Base-by-base conservation (phyloP, 2,329 filamentous ascomycete genomes). In the Purpureocillium takamizusanense region DNA sequence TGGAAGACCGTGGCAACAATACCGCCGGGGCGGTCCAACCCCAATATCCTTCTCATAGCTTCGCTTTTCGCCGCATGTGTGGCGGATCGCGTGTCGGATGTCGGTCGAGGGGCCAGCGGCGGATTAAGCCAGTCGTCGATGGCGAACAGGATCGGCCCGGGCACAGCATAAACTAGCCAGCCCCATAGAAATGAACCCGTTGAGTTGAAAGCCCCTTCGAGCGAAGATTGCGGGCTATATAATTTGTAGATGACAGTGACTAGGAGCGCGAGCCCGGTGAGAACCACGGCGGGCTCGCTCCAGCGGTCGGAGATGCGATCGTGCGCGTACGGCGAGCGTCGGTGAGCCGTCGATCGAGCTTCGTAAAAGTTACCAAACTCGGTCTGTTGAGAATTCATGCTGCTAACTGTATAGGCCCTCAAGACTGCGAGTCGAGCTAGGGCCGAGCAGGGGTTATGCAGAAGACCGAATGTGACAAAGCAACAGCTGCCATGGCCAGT, bases 21-120 rank as follows among this genome's bases (percentile, higher is more conserved):
- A 36, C 72, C 66, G 29, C 66, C 65, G 5, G 65, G 57, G 37
- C 54, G 66, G 48, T 78, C 73, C 43, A 83, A 52, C 2, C 79
- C 74, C 27, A 86, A 56, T 25, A 86, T 68, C 43, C 76, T 72
- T 48, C 72, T 69, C 62, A 87, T 70, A 9, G 72, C 69, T 47
- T 80, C 72, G 53, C 76, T 79, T 59, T 87, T 88, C 18, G 72
- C 70, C 13, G 67, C 68, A 63, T 72, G 65, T 31, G 59, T 69
- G 47, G 52, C 63, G 42, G 56, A 59, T 39, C 50, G 60, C 42
- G 51, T 54, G 53, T 54, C 53, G 46, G 44, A 60, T 59, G 55
- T 63, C 30, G 62, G 55, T 38, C 51, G 51, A 10, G 66, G 60
- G 33, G 66, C 55, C 13, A 65, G 59, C 42, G 62, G 66, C 44